These are phyloP conservation scores for Leucocoprinus sp. DNA, from an alignment of 768 basidiomycete genomes.

Conservation along the genomic window DNA sequence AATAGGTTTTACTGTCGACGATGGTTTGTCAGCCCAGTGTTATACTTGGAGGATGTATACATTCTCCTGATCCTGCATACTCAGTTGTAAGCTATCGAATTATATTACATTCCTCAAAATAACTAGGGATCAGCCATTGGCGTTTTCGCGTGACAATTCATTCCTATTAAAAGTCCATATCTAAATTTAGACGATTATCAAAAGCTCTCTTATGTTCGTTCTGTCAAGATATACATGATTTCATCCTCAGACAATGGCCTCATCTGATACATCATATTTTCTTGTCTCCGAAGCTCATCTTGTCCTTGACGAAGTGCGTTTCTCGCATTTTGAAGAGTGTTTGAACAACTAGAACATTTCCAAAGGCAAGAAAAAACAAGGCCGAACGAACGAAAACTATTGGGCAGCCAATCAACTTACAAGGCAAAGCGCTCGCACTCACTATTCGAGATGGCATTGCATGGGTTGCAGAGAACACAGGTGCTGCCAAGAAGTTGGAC, in stretches of 20 bases:
- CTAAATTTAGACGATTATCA: neutral
- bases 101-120: too few species aligned
- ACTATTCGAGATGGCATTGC: conserved; percentile 55
- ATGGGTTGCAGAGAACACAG: conserved; percentile 87
- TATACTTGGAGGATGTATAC: too few species aligned
- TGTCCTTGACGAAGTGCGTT: conserved; percentile 45
- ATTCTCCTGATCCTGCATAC: too few species aligned
- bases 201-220: too few species aligned
- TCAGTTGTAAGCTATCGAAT: too few species aligned
- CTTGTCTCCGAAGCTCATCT: conserved; percentile 71
- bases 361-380: conserved; percentile 66
- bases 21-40: too few species aligned
- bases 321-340: conserved; percentile 8
- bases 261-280: conserved; percentile 39
- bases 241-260: conserved; percentile 5
- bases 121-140: too few species aligned
- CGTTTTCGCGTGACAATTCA: too few species aligned
- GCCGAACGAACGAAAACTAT: conserved; percentile 59
- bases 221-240: too few species aligned
- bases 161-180: too few species aligned
- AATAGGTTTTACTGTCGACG: too few species aligned
- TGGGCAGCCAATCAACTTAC: conserved; percentile 73
- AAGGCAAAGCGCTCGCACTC: conserved; percentile 68
- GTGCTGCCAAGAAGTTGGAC: conserved; percentile 63
- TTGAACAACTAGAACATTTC: conserved; percentile 3